Percentiles rank a stretch among this genome's conserved stretches.
phyloP scores from a whole-genome alignment of 2,329 filamentous ascomycete species.

The Lasiodiplodia citricola region DNA sequence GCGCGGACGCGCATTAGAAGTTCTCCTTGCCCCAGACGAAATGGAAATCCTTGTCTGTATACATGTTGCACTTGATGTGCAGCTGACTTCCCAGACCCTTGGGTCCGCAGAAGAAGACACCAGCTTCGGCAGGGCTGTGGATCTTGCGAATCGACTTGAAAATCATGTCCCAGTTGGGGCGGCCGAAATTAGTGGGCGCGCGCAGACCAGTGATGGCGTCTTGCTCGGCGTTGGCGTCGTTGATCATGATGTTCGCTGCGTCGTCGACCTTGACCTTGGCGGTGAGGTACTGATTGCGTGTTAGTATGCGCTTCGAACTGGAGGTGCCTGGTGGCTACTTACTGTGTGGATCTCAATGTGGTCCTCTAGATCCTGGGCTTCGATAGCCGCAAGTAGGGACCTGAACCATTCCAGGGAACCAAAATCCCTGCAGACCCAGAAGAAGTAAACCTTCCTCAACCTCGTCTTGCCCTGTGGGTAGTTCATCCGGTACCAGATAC shows the following conservation, averaged over 20 bases:
- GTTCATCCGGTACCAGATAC: constrained; percentile 93
- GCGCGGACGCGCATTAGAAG: constrained; percentile 54
- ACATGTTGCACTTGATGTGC: constrained; percentile 87
- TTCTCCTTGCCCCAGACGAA: constrained; percentile 75
- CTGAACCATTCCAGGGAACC: constrained; percentile 91
- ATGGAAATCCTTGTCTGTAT: constrained; percentile 76
- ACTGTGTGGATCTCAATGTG: constrained; percentile 85
- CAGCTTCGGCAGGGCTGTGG: constrained; percentile 48
- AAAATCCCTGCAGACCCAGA: constrained; percentile 90
- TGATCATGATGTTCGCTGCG: constrained; percentile 91
- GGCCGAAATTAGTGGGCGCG: constrained; percentile 82
- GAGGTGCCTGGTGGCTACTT: constrained; percentile 35
- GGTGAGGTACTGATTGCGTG: constrained; percentile 67
- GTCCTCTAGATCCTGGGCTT: constrained; percentile 82
- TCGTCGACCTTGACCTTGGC: constrained; percentile 86
- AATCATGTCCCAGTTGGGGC: constrained; percentile 90
- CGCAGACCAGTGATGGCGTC: constrained; percentile 84
- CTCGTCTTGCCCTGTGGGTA: constrained; percentile 80
- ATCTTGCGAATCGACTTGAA: constrained; percentile 83
- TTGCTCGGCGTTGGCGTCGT: constrained; percentile 82
- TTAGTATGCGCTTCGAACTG: not conserved
- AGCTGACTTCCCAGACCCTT: constrained; percentile 77
- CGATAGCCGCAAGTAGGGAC: constrained; percentile 80
- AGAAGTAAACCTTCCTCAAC: constrained; percentile 87
- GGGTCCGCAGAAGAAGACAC: constrained; percentile 77